Evolutionary conservation across 805 yeast species (phyloP), one percentile per base, ranked within the genome.

Genomic region (Ogataea neopini): DNA sequence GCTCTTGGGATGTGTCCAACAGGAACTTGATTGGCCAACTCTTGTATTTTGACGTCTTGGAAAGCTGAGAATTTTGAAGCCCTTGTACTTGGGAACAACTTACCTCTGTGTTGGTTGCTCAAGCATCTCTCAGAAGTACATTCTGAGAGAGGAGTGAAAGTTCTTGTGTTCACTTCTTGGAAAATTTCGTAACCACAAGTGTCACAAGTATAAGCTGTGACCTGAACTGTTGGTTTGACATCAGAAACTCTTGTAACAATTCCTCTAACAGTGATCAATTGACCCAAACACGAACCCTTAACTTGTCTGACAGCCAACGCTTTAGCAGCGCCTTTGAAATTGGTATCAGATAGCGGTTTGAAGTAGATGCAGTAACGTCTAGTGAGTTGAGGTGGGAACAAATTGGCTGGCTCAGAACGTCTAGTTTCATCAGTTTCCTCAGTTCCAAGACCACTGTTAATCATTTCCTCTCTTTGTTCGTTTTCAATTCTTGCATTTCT

Each of bases 1-100:
- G 89, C 72, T 60, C 99, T 80, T 41, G 99, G 99, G 53, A 94
- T 94, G 67, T 92, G 97, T 44, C 99, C 99, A 23, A 91, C 92
- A 1, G 99, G 99, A 14, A 94, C 99, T 70, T 94, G 99, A 55
- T 85, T 84, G 4, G 98, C 88, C 64, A 92, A 73, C 69, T 94
- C 99, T 72, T 94, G 99, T 52, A 94, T 77, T 61, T 88, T 85
- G 47, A 91, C 94, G 61, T 94, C 99, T 71, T 94, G 99, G 76
- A 91, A 94, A 6, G 96, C 88, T 45, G 86, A 77, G 62, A 95
- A 94, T 69, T 94, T 94, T 26, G 97, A 90, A 2, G 99, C 99
- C 59, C 99, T 80, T 10, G 98, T 90, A 38, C 92, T 81, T 81
- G 91, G 87, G 66, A 86, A 89, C 44, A 94, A 74, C 70, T 88